Base-by-base conservation (phyloP, 805 yeast species). In the Wickerhamomyces hampshirensis region DNA sequence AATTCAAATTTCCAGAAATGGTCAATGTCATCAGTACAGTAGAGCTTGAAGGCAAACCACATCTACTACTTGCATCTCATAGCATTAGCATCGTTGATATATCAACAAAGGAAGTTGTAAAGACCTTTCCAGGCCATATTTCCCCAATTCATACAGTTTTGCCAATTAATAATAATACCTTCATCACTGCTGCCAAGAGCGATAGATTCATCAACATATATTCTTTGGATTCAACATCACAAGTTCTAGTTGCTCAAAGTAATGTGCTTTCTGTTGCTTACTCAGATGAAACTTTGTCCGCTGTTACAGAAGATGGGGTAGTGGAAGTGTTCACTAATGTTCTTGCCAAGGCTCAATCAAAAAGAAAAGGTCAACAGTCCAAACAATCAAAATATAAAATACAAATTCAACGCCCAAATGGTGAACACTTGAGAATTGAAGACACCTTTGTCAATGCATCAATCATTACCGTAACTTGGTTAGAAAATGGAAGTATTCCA, bases 191-290 rank as follows among this genome's bases (percentile, higher is more conserved):
- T 34, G 94, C 96, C 2, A 65, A 66, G 24, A 80, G 80, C 42
- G 98, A 89, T 58, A 72, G 97, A 47, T 87, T 85, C 56, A 69
- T 88, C 46, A 86, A 86, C 55, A 64, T 84, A 26, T 80, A 82
- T 53, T 71, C 81, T 9, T 37, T 77, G 3, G 60, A 66, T 4
- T 33, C 33, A 2, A 37, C 55, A 4, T 55, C 65, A n/a, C 66
- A 80, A 3, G 84, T 88, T 3, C 71, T 86, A 38, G 88, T 84
- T 12, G 69, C 89, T 4, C 83, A 81, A 43, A 67, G 86, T 12
- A 73, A 83, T 33, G 76, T 85, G 11, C 39, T 55, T 1, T 59
- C 63, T 6, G 53, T 83, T 7, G 55, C 72, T 0, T 59, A 66
- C 39, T 67, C 63, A 5, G 55, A 55, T 15, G 51, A 59, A 14